Evolutionary conservation across 768 basidiomycete genomes (phyloP).

Genomic region (Auriscalpium microsporum): DNA sequence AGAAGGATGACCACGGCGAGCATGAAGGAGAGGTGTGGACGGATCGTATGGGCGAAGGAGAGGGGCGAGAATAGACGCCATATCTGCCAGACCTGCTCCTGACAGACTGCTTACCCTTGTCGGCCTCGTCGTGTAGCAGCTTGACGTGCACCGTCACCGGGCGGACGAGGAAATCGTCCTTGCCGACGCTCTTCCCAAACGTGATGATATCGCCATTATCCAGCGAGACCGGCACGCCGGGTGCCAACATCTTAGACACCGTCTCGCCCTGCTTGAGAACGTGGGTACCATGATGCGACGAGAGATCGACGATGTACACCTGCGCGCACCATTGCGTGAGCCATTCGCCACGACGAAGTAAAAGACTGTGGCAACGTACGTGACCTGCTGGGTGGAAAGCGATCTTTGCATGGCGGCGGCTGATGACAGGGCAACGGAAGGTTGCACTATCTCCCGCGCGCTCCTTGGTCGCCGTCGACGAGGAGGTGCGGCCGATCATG

Average conservation of each 20-base stretch:
- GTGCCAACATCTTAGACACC: slow-evolving; percentile 37
- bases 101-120: slow-evolving; percentile 21
- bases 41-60: too few relatives aligned
- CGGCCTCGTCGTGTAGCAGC: slow-evolving; percentile 32
- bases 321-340: slow-evolving; percentile 18
- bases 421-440: slow-evolving; percentile 74
- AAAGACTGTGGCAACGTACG: slow-evolving; percentile 31
- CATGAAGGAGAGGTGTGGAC: neutral
- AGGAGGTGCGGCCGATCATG: slow-evolving; percentile 60
- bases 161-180: slow-evolving; percentile 48
- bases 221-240: slow-evolving; percentile 50
- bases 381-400: slow-evolving; percentile 61
- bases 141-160: slow-evolving; percentile 58
- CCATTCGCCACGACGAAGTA: too few relatives aligned
- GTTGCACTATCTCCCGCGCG: slow-evolving; percentile 42
- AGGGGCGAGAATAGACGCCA: slow-evolving; percentile 34
- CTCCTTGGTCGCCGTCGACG: slow-evolving; percentile 33
- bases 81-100: slow-evolving; percentile 50
- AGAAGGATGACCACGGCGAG: slow-evolving; percentile 5
- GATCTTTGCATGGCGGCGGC: slow-evolving; percentile 71
- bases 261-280: slow-evolving; percentile 46
- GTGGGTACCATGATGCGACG: slow-evolving; percentile 73
- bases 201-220: slow-evolving; percentile 64
- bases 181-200: slow-evolving; percentile 70
- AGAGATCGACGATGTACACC: slow-evolving; percentile 63